Base-by-base conservation (phyloP, 108 stramenopile genomes). In the Hondaea fermentalgiana region DNA sequence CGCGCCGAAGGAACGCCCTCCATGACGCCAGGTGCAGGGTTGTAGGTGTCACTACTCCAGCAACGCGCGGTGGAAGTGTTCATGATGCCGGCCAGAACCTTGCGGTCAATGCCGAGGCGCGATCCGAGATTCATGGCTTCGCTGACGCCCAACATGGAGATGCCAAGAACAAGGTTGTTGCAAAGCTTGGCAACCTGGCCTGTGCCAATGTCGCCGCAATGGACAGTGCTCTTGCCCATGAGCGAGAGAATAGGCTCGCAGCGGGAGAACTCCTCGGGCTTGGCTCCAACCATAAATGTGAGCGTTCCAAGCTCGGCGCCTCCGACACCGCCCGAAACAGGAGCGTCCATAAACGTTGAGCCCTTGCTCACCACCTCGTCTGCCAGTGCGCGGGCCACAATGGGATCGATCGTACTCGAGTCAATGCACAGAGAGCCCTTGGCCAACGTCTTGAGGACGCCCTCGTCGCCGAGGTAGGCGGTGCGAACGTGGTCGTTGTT, bases 121-220 rank as follows among this genome's bases (percentile, higher is more conserved):
- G 95, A 94, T 28, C 98, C 98, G 51, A 98, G 91, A 88, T 95
- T 97, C 96, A 97, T 96, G 45, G 97, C 98, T 83, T 98, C 98
- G 44, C 93, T 93, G 43, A 96, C 96, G 45, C 96, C 98, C 43
- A 95, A 60, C 98, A 98, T 98, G 88, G 95, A 95, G 6, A 97
- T 95, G 1, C 96, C 98, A 43, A 98, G 89, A 5, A 96, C 95
- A 28, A 97, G 88, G 91, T 98, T 98, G 95, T 98, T 98, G 92
- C 97, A 97, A 12, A 98, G 93, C 92, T 98, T 97, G 28, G 95
- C 94, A 43, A 93, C 95, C 21, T 94, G 92, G 53, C 97, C 98
- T 12, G 95, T 88, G 17, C 98, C 97, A 57, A 94, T 91, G 10
- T 88, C 94, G 43, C 97, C 97, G 87, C 96, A 97, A 47, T 92